These are phyloP conservation scores for Amesomyces nigricolor DNA, from an alignment of 2,329 filamentous ascomycete species.

Conservation along the genomic window DNA sequence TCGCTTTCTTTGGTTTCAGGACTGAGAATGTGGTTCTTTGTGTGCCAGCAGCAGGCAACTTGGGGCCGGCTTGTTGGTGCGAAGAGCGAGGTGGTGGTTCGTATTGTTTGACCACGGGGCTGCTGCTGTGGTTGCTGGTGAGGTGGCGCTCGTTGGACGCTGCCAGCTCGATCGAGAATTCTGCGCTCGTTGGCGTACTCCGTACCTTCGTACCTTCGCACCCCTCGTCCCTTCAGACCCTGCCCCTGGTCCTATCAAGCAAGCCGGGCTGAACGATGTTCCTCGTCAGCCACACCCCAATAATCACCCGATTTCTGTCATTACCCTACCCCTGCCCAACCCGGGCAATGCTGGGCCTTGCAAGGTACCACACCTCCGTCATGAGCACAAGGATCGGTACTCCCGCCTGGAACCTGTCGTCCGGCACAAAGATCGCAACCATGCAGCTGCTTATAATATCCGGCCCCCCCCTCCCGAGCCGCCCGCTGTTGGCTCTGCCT, in stretches of 20 bases:
- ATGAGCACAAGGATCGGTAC: slow-evolving; percentile 5
- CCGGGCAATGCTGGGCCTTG: background rate
- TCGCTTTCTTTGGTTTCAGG: background rate
- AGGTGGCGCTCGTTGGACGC: slow-evolving; percentile 6
- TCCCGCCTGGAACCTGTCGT: background rate
- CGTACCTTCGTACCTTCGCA: background rate
- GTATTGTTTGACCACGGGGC: slow-evolving; percentile 7
- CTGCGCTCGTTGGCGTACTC: background rate
- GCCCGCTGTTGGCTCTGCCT: background rate
- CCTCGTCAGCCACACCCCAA: slow-evolving; percentile 7
- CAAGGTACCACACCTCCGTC: slow-evolving; percentile 15
- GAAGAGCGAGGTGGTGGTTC: background rate
- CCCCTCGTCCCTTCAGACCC: background rate
- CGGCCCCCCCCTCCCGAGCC: background rate
- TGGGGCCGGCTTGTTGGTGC: slow-evolving; percentile 8
- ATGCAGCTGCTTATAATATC: slow-evolving; percentile 11
- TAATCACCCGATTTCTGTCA: background rate
- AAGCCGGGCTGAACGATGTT: slow-evolving; percentile 6
- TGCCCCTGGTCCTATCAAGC: background rate
- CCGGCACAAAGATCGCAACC: slow-evolving; percentile 4
- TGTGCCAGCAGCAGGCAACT: background rate
- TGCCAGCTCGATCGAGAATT: background rate
- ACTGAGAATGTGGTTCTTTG: background rate
- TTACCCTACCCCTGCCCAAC: background rate
- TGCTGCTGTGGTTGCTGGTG: background rate